A percentile compares a stretch with the other conserved stretches of the same genome.
These are phyloP conservation scores for Capsella rubella DNA, from an alignment of 441 rosid species.

Conservation along the genomic window DNA sequence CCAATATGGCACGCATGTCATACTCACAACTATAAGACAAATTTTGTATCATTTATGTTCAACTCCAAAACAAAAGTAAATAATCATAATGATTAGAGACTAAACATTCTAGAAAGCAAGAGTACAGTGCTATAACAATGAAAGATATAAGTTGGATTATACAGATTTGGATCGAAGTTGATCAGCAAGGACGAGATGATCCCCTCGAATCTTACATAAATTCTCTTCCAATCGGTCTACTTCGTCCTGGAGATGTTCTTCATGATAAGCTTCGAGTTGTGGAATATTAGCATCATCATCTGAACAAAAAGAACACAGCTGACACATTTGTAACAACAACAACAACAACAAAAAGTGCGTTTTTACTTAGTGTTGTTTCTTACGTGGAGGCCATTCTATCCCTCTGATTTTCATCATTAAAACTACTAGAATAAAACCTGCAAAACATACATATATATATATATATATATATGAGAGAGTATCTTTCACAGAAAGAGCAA, in stretches of 20 bases:
- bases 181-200: too few species aligned
- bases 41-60: too few species aligned
- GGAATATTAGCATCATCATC: neutral
- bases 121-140: too few species aligned
- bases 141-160: neutral
- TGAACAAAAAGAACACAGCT: neutral
- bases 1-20: too few species aligned
- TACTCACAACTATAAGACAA: too few species aligned
- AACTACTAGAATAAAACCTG: neutral
- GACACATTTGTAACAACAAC: neutral
- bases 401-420: neutral
- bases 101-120: too few species aligned
- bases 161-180: too few species aligned
- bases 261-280: conserved; percentile 1
- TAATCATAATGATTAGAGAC: too few species aligned
- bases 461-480: neutral
- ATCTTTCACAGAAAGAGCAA: neutral
- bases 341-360: neutral
- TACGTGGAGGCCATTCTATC: neutral
- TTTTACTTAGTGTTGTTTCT: neutral
- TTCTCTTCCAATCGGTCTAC: neutral
- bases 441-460: neutral
- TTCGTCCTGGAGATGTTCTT: neutral
- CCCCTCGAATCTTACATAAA: neutral
- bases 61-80: too few species aligned